A percentile compares a stretch with the other conserved stretches of the same genome.
phyloP scores from a whole-genome alignment of 176 grass and related monocot genomes.

The Zea mays region Zm-B73-REFERENCE-NAM-5.0 NC_050103.1:181573501-181574000 shows the following conservation, averaged over 20 bases:
- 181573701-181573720: not conserved
- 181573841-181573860: not conserved
- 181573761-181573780: constrained; percentile 6
- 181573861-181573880: not conserved
- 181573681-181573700: not conserved
- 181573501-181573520: too few species aligned
- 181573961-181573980: constrained; percentile 71
- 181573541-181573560: too few species aligned
- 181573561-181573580: too few species aligned
- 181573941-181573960: constrained; percentile 73
- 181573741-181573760: not conserved
- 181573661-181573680: too few species aligned
- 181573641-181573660: too few species aligned
- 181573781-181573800: not conserved
- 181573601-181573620: too few species aligned
- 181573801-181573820: not conserved
- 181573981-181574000: constrained; percentile 72
- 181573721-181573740: not conserved
- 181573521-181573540: too few species aligned
- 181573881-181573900: not conserved
- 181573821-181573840: not conserved
- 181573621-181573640: too few species aligned
- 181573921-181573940: constrained; percentile 90
- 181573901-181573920: constrained; percentile 61
- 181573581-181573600: too few species aligned